phyloP scores from a whole-genome alignment of 495 filamentous ascomycete species.

The Aspergillus ellipticus region DNA sequence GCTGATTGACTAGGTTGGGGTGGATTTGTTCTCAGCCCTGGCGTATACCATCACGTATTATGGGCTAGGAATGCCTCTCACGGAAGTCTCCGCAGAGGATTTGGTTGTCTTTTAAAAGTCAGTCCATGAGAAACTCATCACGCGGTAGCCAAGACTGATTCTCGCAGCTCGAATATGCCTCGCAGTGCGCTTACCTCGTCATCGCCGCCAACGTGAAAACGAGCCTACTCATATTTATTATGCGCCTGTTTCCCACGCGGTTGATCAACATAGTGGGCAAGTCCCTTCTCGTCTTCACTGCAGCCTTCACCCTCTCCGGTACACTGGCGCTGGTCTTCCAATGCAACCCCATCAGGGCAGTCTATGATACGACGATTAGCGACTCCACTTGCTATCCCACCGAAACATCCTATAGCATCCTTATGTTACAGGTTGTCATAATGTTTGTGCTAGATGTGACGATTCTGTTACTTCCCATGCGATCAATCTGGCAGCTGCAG shows the following conservation, averaged over 20 bases:
- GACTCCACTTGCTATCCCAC: slow-evolving; percentile 6
- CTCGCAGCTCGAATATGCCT: slow-evolving; percentile 3
- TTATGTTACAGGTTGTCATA: slow-evolving; percentile 15
- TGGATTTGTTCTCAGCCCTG: slow-evolving; percentile 10
- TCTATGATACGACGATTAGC: slow-evolving; percentile 11
- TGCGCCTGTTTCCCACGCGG: slow-evolving; percentile 7
- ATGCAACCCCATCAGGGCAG: slow-evolving; percentile 11
- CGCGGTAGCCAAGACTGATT: background rate
- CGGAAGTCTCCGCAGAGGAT: background rate
- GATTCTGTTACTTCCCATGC: slow-evolving; percentile 47
- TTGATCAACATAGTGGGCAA: background rate
- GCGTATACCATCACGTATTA: slow-evolving; percentile 12
- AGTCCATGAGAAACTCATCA: background rate
- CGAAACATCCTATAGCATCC: slow-evolving; percentile 8
- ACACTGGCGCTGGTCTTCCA: slow-evolving; percentile 13
- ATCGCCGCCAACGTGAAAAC: slow-evolving; percentile 5
- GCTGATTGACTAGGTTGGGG: background rate
- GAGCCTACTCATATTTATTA: slow-evolving; percentile 8
- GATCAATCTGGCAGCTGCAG: slow-evolving; percentile 38
- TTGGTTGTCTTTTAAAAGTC: slow-evolving; percentile 5
- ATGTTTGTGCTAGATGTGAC: slow-evolving; percentile 46
- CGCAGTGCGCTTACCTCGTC: slow-evolving; percentile 8
- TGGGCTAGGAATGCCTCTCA: slow-evolving; percentile 5
- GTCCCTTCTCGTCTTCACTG: background rate
- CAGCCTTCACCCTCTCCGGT: slow-evolving; percentile 10